Base-by-base conservation (phyloP, 2,329 filamentous ascomycete genomes). In the Cladosporium cucumerinum region DNA sequence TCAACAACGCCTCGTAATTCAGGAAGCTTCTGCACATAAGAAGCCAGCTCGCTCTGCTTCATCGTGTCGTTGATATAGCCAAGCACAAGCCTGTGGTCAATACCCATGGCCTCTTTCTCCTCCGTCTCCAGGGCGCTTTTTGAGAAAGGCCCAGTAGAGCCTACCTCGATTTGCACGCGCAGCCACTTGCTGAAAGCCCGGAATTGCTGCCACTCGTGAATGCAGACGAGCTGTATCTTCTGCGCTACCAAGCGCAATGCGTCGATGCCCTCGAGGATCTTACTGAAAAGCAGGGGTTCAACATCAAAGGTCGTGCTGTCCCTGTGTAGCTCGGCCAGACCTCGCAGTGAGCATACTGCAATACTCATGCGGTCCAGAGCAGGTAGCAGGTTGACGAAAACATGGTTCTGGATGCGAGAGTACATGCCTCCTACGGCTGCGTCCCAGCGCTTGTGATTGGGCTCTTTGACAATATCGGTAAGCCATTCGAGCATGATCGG, bases 351-450 rank as follows among this genome's bases (percentile, higher is more conserved):
- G 69, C 90, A 92, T 30, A 97, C 84, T 34, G 97, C 88, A 26
- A 97, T 87, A 55, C 86, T 85, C 69, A 90, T 90, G 61, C 94
- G 87, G 71, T 98, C 93, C 1, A 98, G 82, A 0, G 92, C 92
- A 0, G 95, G 95, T 2, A 98, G 83, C 60, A 97, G 87, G 75
- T 96, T 93, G 73, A 97, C 89, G 73, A 97, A 93, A 0, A 93
- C 82, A 14, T 98, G 82, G 61, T 86, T 85, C 58, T 92, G 86
- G 11, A 98, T 83, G 62, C 87, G 89, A 66, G 91, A 88, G 23
- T 97, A 88, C 0, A 93, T 92, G 4, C 87, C 86, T 1, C 86
- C 84, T 2, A 96, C 90, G 6, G 91, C 89, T 73, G 94, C 96
- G 68, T 98, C 93, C 95, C 95, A 99, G 57, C 95, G 85, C 78